phyloP scores from a whole-genome alignment of 257 asterid genomes.

The Przewalskia tangutica region DNA sequence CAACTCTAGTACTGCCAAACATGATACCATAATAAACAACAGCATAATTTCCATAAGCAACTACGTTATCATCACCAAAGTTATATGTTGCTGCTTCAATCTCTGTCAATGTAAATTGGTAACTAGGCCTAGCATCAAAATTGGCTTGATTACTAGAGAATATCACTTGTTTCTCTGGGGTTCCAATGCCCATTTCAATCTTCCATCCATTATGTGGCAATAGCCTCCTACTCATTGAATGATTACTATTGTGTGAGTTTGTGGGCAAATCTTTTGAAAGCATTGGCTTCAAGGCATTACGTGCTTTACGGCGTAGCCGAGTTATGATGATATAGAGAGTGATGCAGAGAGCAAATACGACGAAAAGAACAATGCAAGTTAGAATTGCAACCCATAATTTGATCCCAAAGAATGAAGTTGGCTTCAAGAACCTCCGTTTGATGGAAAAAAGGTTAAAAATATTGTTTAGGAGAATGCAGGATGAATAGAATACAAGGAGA shows the following conservation, averaged over 20 bases:
- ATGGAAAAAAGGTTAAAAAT: slow-evolving; percentile 13
- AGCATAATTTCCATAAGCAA: slow-evolving; percentile 44
- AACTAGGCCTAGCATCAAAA: neutral
- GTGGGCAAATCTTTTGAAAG: neutral
- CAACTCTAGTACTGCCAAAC: slow-evolving; percentile 26
- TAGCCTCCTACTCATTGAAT: slow-evolving; percentile 26
- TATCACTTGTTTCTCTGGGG: slow-evolving; percentile 21
- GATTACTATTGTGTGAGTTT: neutral
- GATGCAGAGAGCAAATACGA: slow-evolving; percentile 7
- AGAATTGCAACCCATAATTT: slow-evolving; percentile 29
- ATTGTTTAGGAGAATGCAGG: slow-evolving; percentile 1
- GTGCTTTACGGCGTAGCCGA: neutral
- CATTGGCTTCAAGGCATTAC: neutral
- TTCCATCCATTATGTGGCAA: slow-evolving; percentile 26
- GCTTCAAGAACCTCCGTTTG: slow-evolving; percentile 17
- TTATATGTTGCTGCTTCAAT: slow-evolving; percentile 39
- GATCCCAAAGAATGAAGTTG: slow-evolving; percentile 25
- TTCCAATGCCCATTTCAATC: slow-evolving; percentile 7
- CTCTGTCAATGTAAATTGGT: slow-evolving; percentile 21
- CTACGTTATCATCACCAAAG: slow-evolving; percentile 21
- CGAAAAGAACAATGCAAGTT: slow-evolving; percentile 11
- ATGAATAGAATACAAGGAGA: too few species aligned
- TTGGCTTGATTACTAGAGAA: neutral
- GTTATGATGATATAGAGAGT: slow-evolving; percentile 4
- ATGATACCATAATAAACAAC: slow-evolving; percentile 37